Evolutionary conservation across 2,329 filamentous ascomycete species (phyloP).

Genomic region (Pseudogymnoascus pannorum): DNA sequence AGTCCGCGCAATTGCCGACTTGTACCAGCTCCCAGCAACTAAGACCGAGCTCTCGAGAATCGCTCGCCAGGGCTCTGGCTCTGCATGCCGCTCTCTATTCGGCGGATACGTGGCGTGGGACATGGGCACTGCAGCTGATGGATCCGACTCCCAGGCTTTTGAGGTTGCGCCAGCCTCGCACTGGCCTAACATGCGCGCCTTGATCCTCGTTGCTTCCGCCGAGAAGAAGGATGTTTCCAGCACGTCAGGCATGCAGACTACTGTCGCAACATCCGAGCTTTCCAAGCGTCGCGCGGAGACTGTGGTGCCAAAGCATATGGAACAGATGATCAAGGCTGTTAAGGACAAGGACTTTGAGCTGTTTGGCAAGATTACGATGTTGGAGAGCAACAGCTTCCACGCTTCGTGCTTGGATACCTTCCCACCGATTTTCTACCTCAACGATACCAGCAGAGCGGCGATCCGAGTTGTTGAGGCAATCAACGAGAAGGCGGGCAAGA

Average conservation of each 20-base stretch:
- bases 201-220: conserved; percentile 84
- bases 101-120: conserved; percentile 96
- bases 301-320: conserved; percentile 79
- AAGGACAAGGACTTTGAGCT: conserved; percentile 69
- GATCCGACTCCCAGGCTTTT: conserved; percentile 79
- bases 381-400: conserved; percentile 95
- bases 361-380: conserved; percentile 91
- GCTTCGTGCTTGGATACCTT: conserved; percentile 90
- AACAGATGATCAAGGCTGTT: conserved; percentile 76
- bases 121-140: conserved; percentile 67
- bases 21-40: conserved; percentile 77
- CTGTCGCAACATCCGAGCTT: conserved; percentile 81
- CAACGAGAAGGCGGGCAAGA: conserved; percentile 71
- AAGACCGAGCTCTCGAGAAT: conserved; percentile 81
- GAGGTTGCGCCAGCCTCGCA: conserved; percentile 81
- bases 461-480: conserved; percentile 84
- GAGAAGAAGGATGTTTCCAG: conserved; percentile 94
- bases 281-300: conserved; percentile 68
- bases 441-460: conserved; percentile 81
- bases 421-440: conserved; percentile 98
- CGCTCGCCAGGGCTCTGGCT: conserved; percentile 88
- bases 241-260: conserved; percentile 94
- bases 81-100: conserved; percentile 86
- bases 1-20: conserved; percentile 80
- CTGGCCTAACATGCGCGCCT: conserved; percentile 91